These are phyloP conservation scores for Psilocybe tampanensis DNA, from an alignment of 768 basidiomycete species.

Conservation along the genomic window DNA sequence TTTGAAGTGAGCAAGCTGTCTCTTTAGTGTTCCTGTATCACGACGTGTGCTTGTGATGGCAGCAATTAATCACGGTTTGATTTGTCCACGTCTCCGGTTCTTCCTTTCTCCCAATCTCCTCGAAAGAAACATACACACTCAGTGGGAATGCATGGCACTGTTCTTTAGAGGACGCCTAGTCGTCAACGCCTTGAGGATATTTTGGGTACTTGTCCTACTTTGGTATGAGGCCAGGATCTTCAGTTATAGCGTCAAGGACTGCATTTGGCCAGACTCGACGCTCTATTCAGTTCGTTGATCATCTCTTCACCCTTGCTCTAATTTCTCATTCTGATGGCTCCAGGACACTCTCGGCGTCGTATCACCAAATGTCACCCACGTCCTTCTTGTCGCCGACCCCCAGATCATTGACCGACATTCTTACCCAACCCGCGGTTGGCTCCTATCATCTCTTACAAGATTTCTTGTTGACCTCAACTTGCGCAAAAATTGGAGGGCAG, in stretches of 20 bases:
- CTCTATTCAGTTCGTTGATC: slow-evolving; percentile 29
- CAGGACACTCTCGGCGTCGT: slow-evolving; percentile 12
- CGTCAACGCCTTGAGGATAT: slow-evolving; percentile 48
- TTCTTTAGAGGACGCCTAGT: slow-evolving; percentile 30
- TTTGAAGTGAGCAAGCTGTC: too few species aligned
- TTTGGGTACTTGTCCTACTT: slow-evolving; percentile 65
- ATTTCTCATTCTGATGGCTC: neutral
- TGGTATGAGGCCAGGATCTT: slow-evolving; percentile 76
- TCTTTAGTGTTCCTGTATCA: neutral
- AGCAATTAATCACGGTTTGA: neutral
- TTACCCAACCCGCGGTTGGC: slow-evolving; percentile 60
- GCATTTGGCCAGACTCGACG: slow-evolving; percentile 62
- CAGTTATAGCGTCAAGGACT: slow-evolving; percentile 43
- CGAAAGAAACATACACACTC: neutral
- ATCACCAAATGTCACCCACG: slow-evolving; percentile 39
- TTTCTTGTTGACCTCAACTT: slow-evolving; percentile 80
- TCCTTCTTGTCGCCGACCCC: slow-evolving; percentile 87
- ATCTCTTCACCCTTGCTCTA: neutral
- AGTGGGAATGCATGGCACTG: slow-evolving; percentile 25
- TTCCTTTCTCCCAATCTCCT: neutral
- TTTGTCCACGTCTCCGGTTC: neutral
- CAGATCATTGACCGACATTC: slow-evolving; percentile 80
- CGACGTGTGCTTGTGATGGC: neutral
- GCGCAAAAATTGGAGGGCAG: slow-evolving; percentile 81
- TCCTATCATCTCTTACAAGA: slow-evolving; percentile 62